Conservation (phyloP, 2,329 filamentous ascomycete genomes). For the Macrophomina pseudophaseolina region DNA sequence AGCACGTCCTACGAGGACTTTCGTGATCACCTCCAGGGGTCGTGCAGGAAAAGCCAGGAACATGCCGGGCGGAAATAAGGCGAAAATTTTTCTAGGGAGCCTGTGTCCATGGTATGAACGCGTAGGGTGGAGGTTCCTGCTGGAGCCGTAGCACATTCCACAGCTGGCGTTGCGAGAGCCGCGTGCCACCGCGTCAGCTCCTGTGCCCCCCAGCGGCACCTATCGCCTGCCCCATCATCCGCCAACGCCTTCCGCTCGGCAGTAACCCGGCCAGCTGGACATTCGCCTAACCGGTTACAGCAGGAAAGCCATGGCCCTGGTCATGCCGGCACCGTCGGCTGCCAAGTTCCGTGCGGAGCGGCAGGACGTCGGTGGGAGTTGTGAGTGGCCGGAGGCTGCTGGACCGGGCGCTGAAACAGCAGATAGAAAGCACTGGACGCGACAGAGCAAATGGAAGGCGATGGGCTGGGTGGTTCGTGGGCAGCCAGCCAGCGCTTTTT, state of each 20-base stretch:
- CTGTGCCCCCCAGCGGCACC: neutral
- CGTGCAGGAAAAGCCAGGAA: neutral
- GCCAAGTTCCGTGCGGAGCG: constrained; percentile 8
- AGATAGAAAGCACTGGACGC: constrained; percentile 1
- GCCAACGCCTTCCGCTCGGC: constrained; percentile 23
- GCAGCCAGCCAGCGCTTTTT: neutral
- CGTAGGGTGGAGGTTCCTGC: neutral
- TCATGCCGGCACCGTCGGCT: constrained; percentile 4
- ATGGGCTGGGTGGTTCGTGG: neutral
- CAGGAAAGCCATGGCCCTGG: constrained; percentile 18
- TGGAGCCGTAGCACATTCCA: constrained; percentile 2
- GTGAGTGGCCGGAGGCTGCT: neutral
- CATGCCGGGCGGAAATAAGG: constrained; percentile 3
- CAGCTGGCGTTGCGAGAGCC: constrained; percentile 4
- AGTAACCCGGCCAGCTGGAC: constrained; percentile 20
- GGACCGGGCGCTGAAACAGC: constrained; percentile 20
- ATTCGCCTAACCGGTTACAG: constrained; percentile 13
- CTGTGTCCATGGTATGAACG: neutral
- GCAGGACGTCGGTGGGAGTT: neutral
- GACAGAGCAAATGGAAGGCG: neutral
- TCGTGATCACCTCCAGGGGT: constrained; percentile 18
- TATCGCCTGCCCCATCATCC: neutral
- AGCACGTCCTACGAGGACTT: neutral
- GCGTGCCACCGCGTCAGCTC: constrained; percentile 24
- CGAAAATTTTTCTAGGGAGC: neutral